Conservation (phyloP, 2,329 filamentous ascomycete genomes). For the Cladosporium sp. region DNA sequence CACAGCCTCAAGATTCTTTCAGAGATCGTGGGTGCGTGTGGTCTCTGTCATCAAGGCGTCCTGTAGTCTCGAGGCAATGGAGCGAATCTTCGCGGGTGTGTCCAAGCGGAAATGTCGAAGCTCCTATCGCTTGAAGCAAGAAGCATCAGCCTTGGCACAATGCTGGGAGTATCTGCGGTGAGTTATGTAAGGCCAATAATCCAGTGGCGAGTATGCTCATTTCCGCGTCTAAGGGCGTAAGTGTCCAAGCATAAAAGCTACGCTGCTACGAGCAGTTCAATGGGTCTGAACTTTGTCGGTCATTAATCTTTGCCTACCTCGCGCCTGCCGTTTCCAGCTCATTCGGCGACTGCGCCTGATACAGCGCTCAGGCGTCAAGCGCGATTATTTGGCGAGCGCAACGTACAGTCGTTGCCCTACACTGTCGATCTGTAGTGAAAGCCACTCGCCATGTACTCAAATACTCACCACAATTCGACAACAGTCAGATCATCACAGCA, state of each 20-base stretch:
- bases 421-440: neutral
- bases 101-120: neutral
- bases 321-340: neutral
- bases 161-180: neutral
- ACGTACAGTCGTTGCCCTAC: neutral
- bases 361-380: neutral
- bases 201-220: neutral
- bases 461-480: neutral
- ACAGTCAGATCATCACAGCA: neutral
- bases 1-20: neutral
- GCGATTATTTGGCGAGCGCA: neutral
- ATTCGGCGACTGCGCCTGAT: neutral
- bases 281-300: neutral
- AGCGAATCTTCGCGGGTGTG: neutral
- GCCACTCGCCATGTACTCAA: neutral
- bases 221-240: neutral
- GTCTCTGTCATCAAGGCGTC: neutral
- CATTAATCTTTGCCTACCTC: neutral
- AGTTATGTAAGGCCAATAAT: neutral
- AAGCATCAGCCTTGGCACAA: neutral
- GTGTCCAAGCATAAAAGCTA: neutral
- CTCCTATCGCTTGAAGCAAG: neutral
- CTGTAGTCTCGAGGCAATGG: neutral
- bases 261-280: neutral
- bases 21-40: neutral